phyloP scores from a whole-genome alignment of 164 flowering plant genomes.

The Paratinospora sagittata region DNA sequence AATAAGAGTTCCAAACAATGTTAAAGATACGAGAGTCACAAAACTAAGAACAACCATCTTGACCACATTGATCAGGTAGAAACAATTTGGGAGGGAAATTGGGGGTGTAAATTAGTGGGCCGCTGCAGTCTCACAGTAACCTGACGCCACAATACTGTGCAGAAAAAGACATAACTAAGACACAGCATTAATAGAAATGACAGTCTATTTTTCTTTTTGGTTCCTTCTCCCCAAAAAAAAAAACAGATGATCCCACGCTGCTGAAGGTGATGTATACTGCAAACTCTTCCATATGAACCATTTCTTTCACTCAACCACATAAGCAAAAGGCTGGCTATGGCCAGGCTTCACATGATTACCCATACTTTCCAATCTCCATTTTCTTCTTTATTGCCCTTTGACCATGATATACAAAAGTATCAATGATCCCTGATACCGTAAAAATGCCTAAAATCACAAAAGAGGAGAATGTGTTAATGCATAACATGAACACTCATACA shows the following conservation, averaged over 20 bases:
- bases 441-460: conserved; percentile 46
- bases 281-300: neutral
- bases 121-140: too few relatives aligned
- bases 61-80: neutral
- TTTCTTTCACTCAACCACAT: neutral
- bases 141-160: neutral
- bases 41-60: neutral
- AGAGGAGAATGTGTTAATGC: neutral
- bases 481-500: neutral
- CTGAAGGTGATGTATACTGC: too few relatives aligned
- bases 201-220: neutral
- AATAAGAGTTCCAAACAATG: too few relatives aligned
- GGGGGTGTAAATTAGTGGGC: too few relatives aligned
- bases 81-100: neutral
- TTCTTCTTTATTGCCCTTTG: conserved; percentile 59
- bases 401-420: conserved; percentile 62
- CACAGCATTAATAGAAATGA: neutral
- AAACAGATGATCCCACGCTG: too few relatives aligned
- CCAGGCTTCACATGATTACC: conserved; percentile 19
- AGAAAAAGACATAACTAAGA: neutral
- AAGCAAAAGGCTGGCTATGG: neutral
- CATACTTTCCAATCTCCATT: conserved; percentile 51
- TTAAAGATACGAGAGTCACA: neutral
- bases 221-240: neutral
- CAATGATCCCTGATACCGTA: conserved; percentile 63